Base-by-base conservation (phyloP, 2,329 filamentous ascomycete genomes). In the Alternaria gansuensis region DNA sequence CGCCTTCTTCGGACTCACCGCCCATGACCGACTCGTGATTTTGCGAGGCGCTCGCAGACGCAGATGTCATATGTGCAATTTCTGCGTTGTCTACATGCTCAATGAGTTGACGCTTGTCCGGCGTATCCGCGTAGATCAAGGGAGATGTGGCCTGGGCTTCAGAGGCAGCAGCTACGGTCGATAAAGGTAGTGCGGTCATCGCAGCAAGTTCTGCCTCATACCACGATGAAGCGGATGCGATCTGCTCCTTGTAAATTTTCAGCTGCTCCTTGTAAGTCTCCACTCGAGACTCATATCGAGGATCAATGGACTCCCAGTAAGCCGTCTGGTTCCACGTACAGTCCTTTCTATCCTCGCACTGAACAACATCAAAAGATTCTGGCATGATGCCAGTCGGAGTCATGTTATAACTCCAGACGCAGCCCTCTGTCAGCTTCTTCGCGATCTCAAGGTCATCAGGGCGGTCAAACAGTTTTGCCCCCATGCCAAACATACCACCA, bases 401-500 rank as follows among this genome's bases (percentile, higher is more conserved):
- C 17, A 80, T 78, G 34, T 82, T 78, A 71, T 90, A 90, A 0
- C 82, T 82, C 80, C 85, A 90, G 10, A 88, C 80, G 66, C 88
- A 90, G 3, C 87, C 88, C 51, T 87, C 81, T 1, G 87, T 85
- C 2, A 90, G 78, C 66, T 84, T 84, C 55, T 81, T 79, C 1
- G 85, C 88, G 17, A 85, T 79, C 2, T 82, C 78, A 7, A 90
- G 73, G 37, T 89, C 85, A 4, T 83, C 80, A 0, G 80, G 79
- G 1, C 78, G 80, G 44, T 81, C 68, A 62, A 90, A 85, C 26
- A 92, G 79, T 59, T 83, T 85, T 1, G 89, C 87, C 1, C 85
- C 88, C 34, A 93, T 82, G 1, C 82, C 89, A 44, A 90, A 88
- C 81, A 90, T 88, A 9, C 89, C 90, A 6, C 90, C 90, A 3